A percentile compares a stretch with the other conserved stretches of the same genome.
Conservation (phyloP, 225 moss, liverwort and hornwort species). For the Asterella californica region DNA sequence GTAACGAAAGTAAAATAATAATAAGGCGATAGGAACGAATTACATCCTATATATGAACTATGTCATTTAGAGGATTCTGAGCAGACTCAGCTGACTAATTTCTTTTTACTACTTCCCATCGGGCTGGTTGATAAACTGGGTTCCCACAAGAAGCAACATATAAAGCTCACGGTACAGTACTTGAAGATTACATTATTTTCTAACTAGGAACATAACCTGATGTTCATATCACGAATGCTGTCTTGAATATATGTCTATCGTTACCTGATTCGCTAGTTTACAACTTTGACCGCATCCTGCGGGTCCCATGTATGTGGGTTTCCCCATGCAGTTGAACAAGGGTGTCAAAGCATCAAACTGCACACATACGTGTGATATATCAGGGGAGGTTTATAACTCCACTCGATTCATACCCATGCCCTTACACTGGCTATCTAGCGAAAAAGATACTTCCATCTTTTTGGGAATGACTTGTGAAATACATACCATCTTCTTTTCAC, state of each 20-base stretch:
- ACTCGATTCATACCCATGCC: not conserved
- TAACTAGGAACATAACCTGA: not conserved
- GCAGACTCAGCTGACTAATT: not conserved
- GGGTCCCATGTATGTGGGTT: slow-evolving; percentile 67
- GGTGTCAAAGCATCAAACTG: slow-evolving; percentile 64
- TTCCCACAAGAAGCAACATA: not conserved
- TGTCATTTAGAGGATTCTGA: not conserved
- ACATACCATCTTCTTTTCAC: slow-evolving; percentile 61
- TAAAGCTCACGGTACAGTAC: not conserved
- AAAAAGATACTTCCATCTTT: not conserved
- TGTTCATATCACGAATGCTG: not conserved
- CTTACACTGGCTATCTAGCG: not conserved
- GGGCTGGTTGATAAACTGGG: not conserved
- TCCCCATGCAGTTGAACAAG: slow-evolving; percentile 84
- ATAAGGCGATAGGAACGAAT: not conserved
- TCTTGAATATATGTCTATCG: not conserved
- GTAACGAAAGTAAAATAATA: no score
- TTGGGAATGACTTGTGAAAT: not conserved
- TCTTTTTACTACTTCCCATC: not conserved
- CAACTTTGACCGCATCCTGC: slow-evolving; percentile 92
- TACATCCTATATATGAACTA: not conserved
- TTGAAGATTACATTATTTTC: not conserved
- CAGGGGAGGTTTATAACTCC: no score
- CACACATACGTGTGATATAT: slow-evolving; percentile 10
- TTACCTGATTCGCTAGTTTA: slow-evolving; percentile 92